Conservation (phyloP, 108 stramenopile species). For the Cyclotella baltica region DNA sequence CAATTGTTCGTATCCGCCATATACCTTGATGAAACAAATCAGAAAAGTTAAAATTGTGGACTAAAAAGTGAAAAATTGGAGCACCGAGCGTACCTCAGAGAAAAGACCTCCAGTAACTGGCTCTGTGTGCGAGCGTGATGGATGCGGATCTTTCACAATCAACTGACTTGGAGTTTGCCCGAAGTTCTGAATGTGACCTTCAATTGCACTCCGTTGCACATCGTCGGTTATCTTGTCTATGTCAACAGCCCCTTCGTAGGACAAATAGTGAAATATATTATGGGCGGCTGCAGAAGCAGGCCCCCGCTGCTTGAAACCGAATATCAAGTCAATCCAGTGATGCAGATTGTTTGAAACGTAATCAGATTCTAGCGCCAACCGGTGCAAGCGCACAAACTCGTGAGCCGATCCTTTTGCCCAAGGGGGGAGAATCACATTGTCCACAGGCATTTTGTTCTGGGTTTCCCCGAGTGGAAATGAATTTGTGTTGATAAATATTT, state of each 20-base stretch:
- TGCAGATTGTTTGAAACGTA: constrained; percentile 90
- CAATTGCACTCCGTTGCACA: constrained; percentile 80
- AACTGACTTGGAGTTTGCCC: constrained; percentile 97
- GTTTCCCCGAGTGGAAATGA: constrained; percentile 88
- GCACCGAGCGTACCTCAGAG: constrained; percentile 53
- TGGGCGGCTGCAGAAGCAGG: constrained; percentile 79
- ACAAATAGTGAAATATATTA: constrained; percentile 96
- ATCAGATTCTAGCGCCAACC: constrained; percentile 94
- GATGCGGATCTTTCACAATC: constrained; percentile 71
- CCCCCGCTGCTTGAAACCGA: constrained; percentile 95
- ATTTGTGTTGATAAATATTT: constrained; percentile 90
- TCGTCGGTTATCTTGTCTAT: constrained; percentile 93
- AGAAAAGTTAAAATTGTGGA: neutral
- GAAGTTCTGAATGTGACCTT: constrained; percentile 96
- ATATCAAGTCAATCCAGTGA: constrained; percentile 97
- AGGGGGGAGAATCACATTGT: constrained; percentile 94
- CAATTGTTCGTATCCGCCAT: constrained; percentile 44
- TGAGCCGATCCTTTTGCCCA: constrained; percentile 94
- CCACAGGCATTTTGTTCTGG: constrained; percentile 74
- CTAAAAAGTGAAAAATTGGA: neutral
- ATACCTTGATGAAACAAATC: constrained; percentile 29
- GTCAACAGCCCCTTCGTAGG: constrained; percentile 98
- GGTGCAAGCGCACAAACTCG: constrained; percentile 93
- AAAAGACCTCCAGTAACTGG: constrained; percentile 63
- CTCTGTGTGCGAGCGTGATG: constrained; percentile 54